Evolutionary conservation across 1,284 basidiomycete genomes (phyloP), one percentile per base, ranked within the genome.

Genomic region (Ustilago shanxiensis): DNA sequence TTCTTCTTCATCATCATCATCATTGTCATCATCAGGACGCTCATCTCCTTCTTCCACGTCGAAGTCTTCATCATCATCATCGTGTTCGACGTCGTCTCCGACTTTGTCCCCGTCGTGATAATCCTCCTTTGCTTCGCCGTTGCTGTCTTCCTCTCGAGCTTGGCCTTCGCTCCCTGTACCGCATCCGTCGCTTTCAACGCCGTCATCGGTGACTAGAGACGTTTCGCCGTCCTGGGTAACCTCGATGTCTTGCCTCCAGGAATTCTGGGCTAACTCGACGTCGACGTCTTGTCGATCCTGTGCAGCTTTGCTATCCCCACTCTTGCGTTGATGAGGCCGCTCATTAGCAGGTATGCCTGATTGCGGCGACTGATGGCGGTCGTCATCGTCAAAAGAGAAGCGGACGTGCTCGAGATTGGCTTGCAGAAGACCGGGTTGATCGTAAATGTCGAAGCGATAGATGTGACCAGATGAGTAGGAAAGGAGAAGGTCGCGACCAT

Each of bases 371-470:
- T 39, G 49, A 9, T 56, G 57, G 10, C 60, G 50, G 3, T 49
- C 33, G n/a, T 62, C 53, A 1, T 14, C 2, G 29, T 63, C 56
- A 13, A 52, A 13, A 22, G 62, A 70, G 22, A 57, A 51, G 3
- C 68, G 45, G 0, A 37, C 65, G 11, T 57, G 62, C 22, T 63
- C 70, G 13, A 63, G 47, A 29, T 66, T 68, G 29, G 71, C 66
- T 11, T 77, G 70, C 13, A 70, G 22, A 2, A 75, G 50, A 26
- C 72, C 72, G 2, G 76, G 63, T 13, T 83, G 77, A 39, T 65
- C 80, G 45, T 82, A 74, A 14, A 83, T 82, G 47, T 85, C 80
- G 62, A 86, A 86, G 20, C 83, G 74, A 54, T 82, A 85, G 10
- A 86, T 72, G 5, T 75, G 72, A 9, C 69, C 78, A 2, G 66